These are phyloP conservation scores for Plectosphaerella cucumerina DNA, from an alignment of 2,329 filamentous ascomycete genomes.

Conservation along the genomic window DNA sequence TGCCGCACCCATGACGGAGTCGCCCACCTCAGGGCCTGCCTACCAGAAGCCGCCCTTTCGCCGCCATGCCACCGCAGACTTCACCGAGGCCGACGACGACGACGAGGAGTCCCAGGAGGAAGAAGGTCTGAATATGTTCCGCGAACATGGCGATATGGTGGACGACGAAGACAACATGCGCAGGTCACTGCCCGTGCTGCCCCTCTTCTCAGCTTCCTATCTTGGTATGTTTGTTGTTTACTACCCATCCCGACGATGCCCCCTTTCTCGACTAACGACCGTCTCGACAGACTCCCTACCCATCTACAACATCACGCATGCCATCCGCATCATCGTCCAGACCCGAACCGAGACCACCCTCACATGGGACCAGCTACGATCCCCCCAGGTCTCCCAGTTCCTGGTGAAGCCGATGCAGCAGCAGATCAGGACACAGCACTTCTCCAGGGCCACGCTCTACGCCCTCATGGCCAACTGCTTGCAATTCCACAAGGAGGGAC, in stretches of 20 bases:
- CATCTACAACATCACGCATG: constrained; percentile 85
- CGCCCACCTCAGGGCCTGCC: constrained; percentile 12
- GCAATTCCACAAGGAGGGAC: constrained; percentile 85
- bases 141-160: constrained; percentile 33
- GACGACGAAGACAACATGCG: constrained; percentile 27
- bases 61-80: constrained; percentile 59
- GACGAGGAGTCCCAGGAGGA: constrained; percentile 36
- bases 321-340: constrained; percentile 79
- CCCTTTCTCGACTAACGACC: not conserved
- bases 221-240: constrained; percentile 51
- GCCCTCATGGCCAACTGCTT: constrained; percentile 90
- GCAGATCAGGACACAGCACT: constrained; percentile 77
- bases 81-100: constrained; percentile 59
- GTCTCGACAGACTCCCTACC: constrained; percentile 68
- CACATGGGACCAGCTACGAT: constrained; percentile 90
- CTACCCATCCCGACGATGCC: not conserved
- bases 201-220: constrained; percentile 76
- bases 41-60: constrained; percentile 29
- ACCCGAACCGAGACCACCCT: constrained; percentile 86
- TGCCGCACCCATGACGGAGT: constrained; percentile 6
- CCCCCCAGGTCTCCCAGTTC: constrained; percentile 95
- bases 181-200: constrained; percentile 46
- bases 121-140: constrained; percentile 13
- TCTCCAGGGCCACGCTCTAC: constrained; percentile 82
- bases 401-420: constrained; percentile 93